A percentile compares a stretch with the other conserved stretches of the same genome.
Evolutionary conservation across 148 eudicot genomes (phyloP).

Genomic region (Rhododendron williamsianum): DNA sequence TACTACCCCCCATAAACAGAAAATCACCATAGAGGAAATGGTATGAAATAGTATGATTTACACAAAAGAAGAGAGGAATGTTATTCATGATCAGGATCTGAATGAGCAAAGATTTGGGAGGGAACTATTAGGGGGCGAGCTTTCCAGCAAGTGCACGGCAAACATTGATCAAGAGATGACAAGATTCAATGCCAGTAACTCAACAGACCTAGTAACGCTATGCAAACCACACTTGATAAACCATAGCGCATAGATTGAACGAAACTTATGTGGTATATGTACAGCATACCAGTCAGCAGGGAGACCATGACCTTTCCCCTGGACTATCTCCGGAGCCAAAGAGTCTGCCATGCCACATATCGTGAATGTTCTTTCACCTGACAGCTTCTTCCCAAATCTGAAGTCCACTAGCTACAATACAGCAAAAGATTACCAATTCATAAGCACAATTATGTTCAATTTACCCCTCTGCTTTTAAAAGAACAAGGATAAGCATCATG

Average conservation of each 20-base stretch:
- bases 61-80: not conserved
- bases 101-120: not conserved
- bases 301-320: conserved; percentile 83
- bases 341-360: conserved; percentile 87
- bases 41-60: not conserved
- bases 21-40: not conserved
- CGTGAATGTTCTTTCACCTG: conserved; percentile 76
- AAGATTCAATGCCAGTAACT: not conserved
- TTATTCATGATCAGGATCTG: not conserved
- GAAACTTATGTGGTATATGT: not conserved
- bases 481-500: not conserved
- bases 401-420: conserved; percentile 78
- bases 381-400: conserved; percentile 80
- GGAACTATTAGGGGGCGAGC: not conserved
- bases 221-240: not conserved
- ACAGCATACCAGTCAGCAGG: conserved; percentile 80
- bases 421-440: conserved; percentile 11
- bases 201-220: not conserved
- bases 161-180: not conserved
- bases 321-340: conserved; percentile 93
- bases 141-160: not conserved
- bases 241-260: not conserved
- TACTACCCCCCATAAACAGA: not conserved
- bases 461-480: not conserved
- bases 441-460: not conserved